Conservation (phyloP, 768 basidiomycete genomes). For the Artomyces pyxidatus region DNA sequence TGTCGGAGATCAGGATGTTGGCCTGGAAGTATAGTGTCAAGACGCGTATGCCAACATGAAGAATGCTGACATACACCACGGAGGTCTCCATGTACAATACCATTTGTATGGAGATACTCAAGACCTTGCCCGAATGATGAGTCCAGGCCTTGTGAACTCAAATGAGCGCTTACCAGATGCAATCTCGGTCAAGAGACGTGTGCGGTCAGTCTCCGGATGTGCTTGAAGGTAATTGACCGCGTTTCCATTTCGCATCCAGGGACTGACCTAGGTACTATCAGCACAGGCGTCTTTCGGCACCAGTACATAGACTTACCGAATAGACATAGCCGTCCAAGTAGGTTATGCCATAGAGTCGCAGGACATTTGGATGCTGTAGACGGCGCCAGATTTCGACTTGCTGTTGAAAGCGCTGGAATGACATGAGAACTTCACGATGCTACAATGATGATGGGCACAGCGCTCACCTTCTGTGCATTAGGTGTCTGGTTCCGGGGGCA, state of each 20-base stretch:
- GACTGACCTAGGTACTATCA: constrained; percentile 29
- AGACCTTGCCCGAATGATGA: constrained; percentile 4
- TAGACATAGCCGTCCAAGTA: constrained; percentile 21
- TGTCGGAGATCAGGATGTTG: constrained; percentile 35
- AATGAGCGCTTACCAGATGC: constrained; percentile 25
- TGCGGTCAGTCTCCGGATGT: constrained; percentile 26
- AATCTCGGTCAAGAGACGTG: constrained; percentile 31
- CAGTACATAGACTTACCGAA: constrained; percentile 2
- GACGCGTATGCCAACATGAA: neutral
- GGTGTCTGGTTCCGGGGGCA: constrained; percentile 3
- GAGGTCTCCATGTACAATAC: constrained; percentile 15
- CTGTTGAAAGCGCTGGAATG: constrained; percentile 31
- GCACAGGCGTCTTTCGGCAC: neutral
- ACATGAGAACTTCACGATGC: neutral
- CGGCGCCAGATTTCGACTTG: constrained; percentile 36
- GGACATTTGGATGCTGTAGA: constrained; percentile 32
- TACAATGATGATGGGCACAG: neutral
- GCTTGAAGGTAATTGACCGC: constrained; percentile 27
- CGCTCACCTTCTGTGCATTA: constrained; percentile 3
- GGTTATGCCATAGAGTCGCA: constrained; percentile 30
- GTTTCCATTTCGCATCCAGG: constrained; percentile 38
- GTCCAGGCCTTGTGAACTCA: constrained; percentile 3
- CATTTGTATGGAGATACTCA: constrained; percentile 12
- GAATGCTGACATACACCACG: constrained; percentile 13
- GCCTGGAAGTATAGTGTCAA: constrained; percentile 21